Evolutionary conservation across 140 eudicot species (phyloP), one percentile per base, ranked within the genome.

Genomic region (Bidens hawaiensis): DNA sequence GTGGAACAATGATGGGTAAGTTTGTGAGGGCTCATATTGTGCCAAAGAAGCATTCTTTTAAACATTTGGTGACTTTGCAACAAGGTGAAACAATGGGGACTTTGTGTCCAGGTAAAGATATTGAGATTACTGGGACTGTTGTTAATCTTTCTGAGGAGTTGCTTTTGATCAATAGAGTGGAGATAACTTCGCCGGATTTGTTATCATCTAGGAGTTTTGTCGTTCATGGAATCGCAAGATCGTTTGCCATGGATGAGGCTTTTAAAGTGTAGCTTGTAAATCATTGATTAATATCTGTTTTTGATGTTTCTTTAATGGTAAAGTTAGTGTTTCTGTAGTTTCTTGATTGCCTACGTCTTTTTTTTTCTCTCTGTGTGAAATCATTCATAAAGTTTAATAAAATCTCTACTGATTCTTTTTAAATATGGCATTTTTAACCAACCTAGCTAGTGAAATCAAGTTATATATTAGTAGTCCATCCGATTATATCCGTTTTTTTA

Each of bases 201-300:
- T 58, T 69, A 15, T n/a, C 62, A 5, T 65, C 80, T 4, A 54
- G 68, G 71, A 72, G 62, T 33, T 80, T 83, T 25, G 76, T 78
- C 23, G 76, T 86, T 2, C 95, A 86, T 78, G 90, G 90, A 53
- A 80, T 86, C 60, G 83, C 87, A 10, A 40, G 76, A 47, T 73
- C 74, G 5, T 78, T 84, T 41, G 36, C 70, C 23, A 61, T 68
- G 65, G 78, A 60, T 57, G 74, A 71, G 66, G 68, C 66, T 50
- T 40, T 51, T 50, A 65, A 66, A 24, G 17, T 68, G 19, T 48
- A n/a, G 23, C 1, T 0, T 25, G 41, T 61, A 38, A 60, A 59
- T 33, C n/a, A n/a, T n/a, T n/a, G n/a, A n/a, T n/a, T n/a, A n/a
- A n/a, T n/a, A n/a, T n/a, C n/a, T n/a, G n/a, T n/a, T n/a, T n/a